Evolutionary conservation across 371 early-diverging fungal species (phyloP), one percentile per base, ranked within the genome.

Genomic region (Saksenaea oblongispora): DNA sequence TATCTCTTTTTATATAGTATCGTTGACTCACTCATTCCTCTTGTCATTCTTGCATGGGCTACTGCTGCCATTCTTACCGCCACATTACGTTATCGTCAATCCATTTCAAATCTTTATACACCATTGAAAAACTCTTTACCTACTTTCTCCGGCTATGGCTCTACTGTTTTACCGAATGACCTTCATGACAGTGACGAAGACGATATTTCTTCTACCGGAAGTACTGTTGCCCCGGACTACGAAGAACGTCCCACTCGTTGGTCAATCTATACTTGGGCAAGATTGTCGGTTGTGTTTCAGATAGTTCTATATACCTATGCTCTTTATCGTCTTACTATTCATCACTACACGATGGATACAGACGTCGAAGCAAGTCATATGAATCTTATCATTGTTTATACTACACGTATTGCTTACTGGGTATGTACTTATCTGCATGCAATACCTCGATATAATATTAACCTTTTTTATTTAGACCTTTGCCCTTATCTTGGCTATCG

Each of bases 401-500:
- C 24, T 11, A 47, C 57, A 2, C 37, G 44, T 26, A n/a, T 59
- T 27, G 28, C 62, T 1, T 64, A 67, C 58, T 73, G 73, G 73
- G 73, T 73, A 69, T 58, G 59, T 44, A 18, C 42, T 17, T 14
- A 18, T 47, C 10, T n/a, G n/a, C n/a, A n/a, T n/a, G n/a, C n/a
- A n/a, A n/a, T n/a, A n/a, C n/a, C n/a, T n/a, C n/a, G n/a, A n/a
- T n/a, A n/a, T n/a, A n/a, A n/a, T n/a, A n/a, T n/a, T n/a, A n/a
- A n/a, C n/a, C n/a, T 17, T 13, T 57, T 31, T 15, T 55, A n/a
- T 24, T 24, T 47, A 79, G 80, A 44, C 54, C 8, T 66, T 66
- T 58, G 59, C 70, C 17, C 59, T 60, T 4, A 5, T 74, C 5
- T 51, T 80, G 22, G 64, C 75, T 1, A 17, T 62, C 15, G 41